These are phyloP conservation scores for Podospora fimiseda DNA, from an alignment of 495 filamentous ascomycete species.

Conservation along the genomic window DNA sequence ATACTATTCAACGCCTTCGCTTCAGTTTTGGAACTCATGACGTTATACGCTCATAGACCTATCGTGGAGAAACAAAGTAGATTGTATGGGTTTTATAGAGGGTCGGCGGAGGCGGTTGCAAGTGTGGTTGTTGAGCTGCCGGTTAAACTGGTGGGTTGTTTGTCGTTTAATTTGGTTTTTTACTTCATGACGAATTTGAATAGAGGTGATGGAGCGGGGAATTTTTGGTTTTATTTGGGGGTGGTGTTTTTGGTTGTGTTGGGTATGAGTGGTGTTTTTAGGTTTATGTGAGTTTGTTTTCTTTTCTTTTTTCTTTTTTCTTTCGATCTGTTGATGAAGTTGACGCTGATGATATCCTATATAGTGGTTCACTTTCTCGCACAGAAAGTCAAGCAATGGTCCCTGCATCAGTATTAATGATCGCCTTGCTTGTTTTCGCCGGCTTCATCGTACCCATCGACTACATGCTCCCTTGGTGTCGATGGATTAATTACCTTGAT, in stretches of 20 bases:
- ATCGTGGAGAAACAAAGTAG: not conserved
- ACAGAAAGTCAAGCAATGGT: constrained; percentile 66
- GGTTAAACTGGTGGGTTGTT: too few species aligned
- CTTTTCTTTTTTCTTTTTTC: not conserved
- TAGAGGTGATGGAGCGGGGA: not conserved
- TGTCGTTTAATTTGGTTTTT: too few species aligned
- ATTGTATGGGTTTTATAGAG: not conserved
- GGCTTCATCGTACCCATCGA: constrained; percentile 67
- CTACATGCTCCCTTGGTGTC: constrained; percentile 74
- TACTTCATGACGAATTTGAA: constrained; percentile 46
- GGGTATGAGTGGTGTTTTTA: not conserved
- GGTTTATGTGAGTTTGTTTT: not conserved
- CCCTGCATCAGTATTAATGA: constrained; percentile 59
- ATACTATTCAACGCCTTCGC: constrained; percentile 25
- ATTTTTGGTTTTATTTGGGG: not conserved
- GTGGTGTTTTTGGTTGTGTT: not conserved
- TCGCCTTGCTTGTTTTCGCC: constrained; percentile 69
- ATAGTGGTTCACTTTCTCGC: constrained; percentile 60
- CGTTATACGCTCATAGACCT: not conserved
- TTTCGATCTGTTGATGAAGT: not conserved
- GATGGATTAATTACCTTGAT: constrained; percentile 75
- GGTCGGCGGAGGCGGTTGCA: not conserved
- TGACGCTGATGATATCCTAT: constrained; percentile 45
- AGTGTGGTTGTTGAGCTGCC: not conserved
- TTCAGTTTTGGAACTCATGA: constrained; percentile 23